Conservation (phyloP, 2,329 filamentous ascomycete species). For the Paecilomyces variotii region DNA sequence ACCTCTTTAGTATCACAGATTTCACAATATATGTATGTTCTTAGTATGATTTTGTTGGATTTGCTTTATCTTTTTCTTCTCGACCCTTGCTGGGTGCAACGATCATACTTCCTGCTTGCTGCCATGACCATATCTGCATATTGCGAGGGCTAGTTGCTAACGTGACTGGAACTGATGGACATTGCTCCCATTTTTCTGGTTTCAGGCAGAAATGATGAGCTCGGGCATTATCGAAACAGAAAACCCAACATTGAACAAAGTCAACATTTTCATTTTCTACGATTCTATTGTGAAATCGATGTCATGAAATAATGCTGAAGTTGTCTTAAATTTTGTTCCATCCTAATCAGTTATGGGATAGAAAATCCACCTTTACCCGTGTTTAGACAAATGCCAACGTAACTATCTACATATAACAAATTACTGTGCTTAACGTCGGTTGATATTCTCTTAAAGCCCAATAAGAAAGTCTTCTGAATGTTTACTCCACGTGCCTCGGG, state of each 20-base stretch:
- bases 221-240: not conserved
- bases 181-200: not conserved
- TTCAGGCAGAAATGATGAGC: not conserved
- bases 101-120: not conserved
- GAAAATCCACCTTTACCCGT: not conserved
- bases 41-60: constrained; percentile 1
- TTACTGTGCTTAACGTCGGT: not conserved
- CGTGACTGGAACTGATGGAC: not conserved
- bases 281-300: not conserved
- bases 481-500: not conserved
- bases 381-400: not conserved
- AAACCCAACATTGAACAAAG: not conserved
- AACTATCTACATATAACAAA: not conserved
- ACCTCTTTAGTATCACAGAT: constrained; percentile 1
- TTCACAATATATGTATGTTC: constrained; percentile 1
- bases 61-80: not conserved
- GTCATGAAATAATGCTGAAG: not conserved
- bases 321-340: not conserved
- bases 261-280: not conserved
- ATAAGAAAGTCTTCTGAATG: not conserved
- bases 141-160: not conserved
- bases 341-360: not conserved
- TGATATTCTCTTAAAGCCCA: not conserved
- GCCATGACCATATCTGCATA: not conserved
- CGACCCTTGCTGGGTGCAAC: not conserved